Conservation (phyloP, 176 grass and related monocot genomes). For the Lolium perenne region DNA sequence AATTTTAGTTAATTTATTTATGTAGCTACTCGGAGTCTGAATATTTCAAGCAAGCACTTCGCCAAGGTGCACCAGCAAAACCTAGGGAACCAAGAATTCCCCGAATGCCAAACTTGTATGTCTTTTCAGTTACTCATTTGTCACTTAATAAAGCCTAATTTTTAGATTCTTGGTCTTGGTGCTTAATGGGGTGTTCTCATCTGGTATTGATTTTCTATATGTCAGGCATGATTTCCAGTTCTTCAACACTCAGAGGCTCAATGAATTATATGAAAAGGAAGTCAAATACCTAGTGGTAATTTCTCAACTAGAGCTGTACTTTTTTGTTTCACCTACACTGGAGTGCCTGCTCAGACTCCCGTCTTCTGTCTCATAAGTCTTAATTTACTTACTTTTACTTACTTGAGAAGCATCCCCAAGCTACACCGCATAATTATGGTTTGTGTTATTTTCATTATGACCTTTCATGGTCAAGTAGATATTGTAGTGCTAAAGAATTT, state of each 20-base stretch:
- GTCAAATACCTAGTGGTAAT: conserved; percentile 75
- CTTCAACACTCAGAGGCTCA: conserved; percentile 75
- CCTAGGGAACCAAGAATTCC: conserved; percentile 79
- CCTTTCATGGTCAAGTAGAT: conserved; percentile 8
- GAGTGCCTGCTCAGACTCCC: neutral
- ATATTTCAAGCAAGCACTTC: conserved; percentile 90
- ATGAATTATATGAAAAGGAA: conserved; percentile 86
- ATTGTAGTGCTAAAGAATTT: conserved; percentile 11
- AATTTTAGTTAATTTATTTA: conserved; percentile 33
- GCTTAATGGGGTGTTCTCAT: neutral
- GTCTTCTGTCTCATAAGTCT: neutral
- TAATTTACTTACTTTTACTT: neutral
- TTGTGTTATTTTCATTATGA: conserved; percentile 18
- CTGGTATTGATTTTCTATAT: conserved; percentile 35
- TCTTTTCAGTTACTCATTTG: conserved; percentile 29
- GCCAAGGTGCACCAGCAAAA: conserved; percentile 73
- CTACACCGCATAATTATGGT: neutral
- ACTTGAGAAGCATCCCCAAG: conserved; percentile 13
- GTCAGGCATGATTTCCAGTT: conserved; percentile 84
- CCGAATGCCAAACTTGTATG: conserved; percentile 85
- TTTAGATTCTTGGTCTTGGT: conserved; percentile 21
- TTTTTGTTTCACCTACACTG: conserved; percentile 4
- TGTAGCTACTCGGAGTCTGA: conserved; percentile 80
- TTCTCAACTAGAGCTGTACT: conserved; percentile 15
- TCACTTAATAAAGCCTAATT: conserved; percentile 19